Base-by-base conservation (phyloP, 1,139 yeast species). In the Pichia sp. region DNA sequence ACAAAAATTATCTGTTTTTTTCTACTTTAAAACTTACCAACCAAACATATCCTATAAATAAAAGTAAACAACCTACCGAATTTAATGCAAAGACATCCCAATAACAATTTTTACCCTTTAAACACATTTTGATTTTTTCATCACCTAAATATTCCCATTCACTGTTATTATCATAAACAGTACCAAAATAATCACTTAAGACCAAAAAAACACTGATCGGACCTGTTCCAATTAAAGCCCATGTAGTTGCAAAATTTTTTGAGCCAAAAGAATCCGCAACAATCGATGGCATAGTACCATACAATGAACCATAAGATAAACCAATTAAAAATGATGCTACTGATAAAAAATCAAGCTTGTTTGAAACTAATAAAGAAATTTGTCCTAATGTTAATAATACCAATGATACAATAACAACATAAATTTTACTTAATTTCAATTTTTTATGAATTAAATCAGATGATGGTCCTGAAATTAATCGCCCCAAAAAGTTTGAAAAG, bases 241-340 rank as follows among this genome's bases (percentile, higher is more conserved):
- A 87, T 31, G 85, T 73, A 31, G 87, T 81, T 40, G 88, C 80
- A 58, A 84, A 85, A 30, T 78, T 72, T 15, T 66, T 68, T 55
- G 86, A 73, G 21, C 89, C 89, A 63, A 85, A 86, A 13, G 77
- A 66, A 51, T 87, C 95, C 1, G 91, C 79, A 23, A 84, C 68
- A 20, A 85, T 76, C 1, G 91, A 82, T 0, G 95, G 95, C 58
- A 78, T 83, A 6, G 87, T 72, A 1, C 95, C 91, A 59, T 82
- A 86, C 40, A 81, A 68, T 38, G 82, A 70, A 1, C 96, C 96
- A 62, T 85, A 87, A n/a, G 87, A 79, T 35, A 72, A 66, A 0
- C 95, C 95, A 41, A 80, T 74, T 6, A 77, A 57, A 25, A 73
- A 62, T 0, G 91, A 80, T n/a, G 80, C 68, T 2, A 72, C 34